Percentiles rank a stretch among this genome's conserved stretches.
Conservation (phyloP, 2,329 filamentous ascomycete species). For the Chaetomium sp. region DNA sequence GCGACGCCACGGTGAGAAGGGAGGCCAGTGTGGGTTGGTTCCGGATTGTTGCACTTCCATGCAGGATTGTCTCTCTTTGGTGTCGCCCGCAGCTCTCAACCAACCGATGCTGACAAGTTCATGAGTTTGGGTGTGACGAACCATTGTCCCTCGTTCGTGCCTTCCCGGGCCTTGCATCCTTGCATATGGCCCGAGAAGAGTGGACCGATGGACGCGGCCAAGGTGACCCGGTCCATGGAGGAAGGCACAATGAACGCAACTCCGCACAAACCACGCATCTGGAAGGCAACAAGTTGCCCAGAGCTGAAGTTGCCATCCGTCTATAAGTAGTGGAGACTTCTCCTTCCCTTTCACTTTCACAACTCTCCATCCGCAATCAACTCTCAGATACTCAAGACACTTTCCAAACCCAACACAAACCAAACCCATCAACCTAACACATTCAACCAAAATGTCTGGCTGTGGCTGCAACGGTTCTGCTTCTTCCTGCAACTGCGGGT, state of each 20-base stretch:
- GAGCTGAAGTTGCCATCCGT: not conserved
- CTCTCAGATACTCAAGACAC: not conserved
- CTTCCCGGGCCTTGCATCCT: too few species aligned
- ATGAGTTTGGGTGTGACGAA: not conserved
- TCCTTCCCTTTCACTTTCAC: not conserved
- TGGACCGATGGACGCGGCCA: not conserved
- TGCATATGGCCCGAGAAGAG: not conserved
- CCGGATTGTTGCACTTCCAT: too few species aligned
- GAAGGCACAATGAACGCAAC: conserved; percentile 13
- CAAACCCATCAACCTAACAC: not conserved
- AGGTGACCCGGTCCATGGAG: conserved; percentile 1
- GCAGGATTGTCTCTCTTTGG: too few species aligned
- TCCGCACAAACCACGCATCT: conserved; percentile 20
- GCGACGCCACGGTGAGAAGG: not conserved
- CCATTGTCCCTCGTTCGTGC: not conserved
- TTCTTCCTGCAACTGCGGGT: conserved; percentile 20
- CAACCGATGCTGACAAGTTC: too few species aligned
- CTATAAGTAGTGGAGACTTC: conserved; percentile 7
- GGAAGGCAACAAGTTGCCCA: not conserved
- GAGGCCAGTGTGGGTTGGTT: not conserved
- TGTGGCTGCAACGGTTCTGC: conserved; percentile 17
- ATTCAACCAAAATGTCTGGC: conserved; percentile 16
- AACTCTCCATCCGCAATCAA: not conserved
- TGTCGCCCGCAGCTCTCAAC: too few species aligned
- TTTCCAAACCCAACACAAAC: not conserved